phyloP scores from a whole-genome alignment of 768 basidiomycete species.

The Gloeopeniophorella convolvens region DNA sequence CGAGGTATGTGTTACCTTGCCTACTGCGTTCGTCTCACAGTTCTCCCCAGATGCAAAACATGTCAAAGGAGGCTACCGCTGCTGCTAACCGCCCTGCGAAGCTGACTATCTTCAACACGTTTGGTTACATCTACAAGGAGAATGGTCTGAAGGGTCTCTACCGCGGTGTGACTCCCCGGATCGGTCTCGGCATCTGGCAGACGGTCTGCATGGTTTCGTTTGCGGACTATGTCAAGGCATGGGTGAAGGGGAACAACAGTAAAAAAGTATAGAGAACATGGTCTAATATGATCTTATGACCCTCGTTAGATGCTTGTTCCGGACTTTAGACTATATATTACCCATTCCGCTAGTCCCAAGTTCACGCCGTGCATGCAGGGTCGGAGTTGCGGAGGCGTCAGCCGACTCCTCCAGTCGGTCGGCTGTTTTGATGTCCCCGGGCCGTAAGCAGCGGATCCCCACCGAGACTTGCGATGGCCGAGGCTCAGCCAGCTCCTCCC shows the following conservation, averaged over 20 bases:
- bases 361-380: too few relatives aligned
- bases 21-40: neutral
- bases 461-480: too few relatives aligned
- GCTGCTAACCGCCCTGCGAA: slow-evolving; percentile 83
- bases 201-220: slow-evolving; percentile 99
- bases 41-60: slow-evolving; percentile 86
- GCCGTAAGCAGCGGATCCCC: too few relatives aligned
- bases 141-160: slow-evolving; percentile 96
- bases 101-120: slow-evolving; percentile 85
- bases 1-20: slow-evolving; percentile 50
- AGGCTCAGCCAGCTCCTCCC: too few relatives aligned
- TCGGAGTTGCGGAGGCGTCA: too few relatives aligned
- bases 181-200: slow-evolving; percentile 95
- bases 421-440: too few relatives aligned
- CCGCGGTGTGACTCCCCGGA: slow-evolving; percentile 94
- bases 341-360: neutral
- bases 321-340: slow-evolving; percentile 14
- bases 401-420: too few relatives aligned
- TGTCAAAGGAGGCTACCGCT: slow-evolving; percentile 68
- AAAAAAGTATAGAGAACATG: slow-evolving; percentile 3
- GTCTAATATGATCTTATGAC: neutral
- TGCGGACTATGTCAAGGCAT: slow-evolving; percentile 90
- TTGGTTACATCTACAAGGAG: slow-evolving; percentile 92
- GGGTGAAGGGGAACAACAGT: slow-evolving; percentile 47
- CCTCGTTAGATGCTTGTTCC: neutral